Conservation (phyloP, 2,329 filamentous ascomycete species). For the Sporothrix globosa region DNA sequence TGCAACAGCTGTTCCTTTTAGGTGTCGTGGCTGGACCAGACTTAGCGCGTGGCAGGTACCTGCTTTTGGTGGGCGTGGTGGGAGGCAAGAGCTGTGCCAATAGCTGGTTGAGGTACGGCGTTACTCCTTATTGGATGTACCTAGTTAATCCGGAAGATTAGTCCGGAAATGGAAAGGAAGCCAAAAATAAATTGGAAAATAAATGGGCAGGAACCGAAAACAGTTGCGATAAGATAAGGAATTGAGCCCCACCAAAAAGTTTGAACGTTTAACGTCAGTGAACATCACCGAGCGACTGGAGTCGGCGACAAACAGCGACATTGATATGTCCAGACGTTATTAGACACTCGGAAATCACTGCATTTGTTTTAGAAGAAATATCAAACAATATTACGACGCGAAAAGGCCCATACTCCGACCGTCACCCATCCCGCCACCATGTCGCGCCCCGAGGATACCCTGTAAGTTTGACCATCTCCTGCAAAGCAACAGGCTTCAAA, state of each 20-base stretch:
- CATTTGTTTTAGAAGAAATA: neutral
- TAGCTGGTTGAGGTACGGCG: slow-evolving; percentile 1
- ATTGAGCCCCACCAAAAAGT: slow-evolving; percentile 33
- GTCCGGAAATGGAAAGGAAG: slow-evolving; percentile 23
- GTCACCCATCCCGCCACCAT: slow-evolving; percentile 53
- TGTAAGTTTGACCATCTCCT: slow-evolving; percentile 58
- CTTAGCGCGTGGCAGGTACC: slow-evolving; percentile 18
- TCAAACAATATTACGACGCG: neutral
- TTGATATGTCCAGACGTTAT: neutral
- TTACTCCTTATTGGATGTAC: neutral
- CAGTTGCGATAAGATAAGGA: slow-evolving; percentile 33
- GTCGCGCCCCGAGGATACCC: slow-evolving; percentile 95
- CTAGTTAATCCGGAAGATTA: slow-evolving; percentile 29
- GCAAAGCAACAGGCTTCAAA: neutral
- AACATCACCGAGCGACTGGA: neutral
- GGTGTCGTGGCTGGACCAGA: slow-evolving; percentile 24
- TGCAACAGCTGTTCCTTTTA: slow-evolving; percentile 1
- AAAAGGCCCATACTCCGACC: neutral
- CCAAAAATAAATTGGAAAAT: neutral
- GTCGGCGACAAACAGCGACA: neutral
- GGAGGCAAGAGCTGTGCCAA: neutral
- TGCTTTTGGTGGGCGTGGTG: neutral
- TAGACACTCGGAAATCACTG: neutral
- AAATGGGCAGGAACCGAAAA: neutral
- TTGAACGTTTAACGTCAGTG: slow-evolving; percentile 18